Base-by-base conservation (phyloP, 352 stramenopile genomes). In the Phytopythium ostracodes region DNA sequence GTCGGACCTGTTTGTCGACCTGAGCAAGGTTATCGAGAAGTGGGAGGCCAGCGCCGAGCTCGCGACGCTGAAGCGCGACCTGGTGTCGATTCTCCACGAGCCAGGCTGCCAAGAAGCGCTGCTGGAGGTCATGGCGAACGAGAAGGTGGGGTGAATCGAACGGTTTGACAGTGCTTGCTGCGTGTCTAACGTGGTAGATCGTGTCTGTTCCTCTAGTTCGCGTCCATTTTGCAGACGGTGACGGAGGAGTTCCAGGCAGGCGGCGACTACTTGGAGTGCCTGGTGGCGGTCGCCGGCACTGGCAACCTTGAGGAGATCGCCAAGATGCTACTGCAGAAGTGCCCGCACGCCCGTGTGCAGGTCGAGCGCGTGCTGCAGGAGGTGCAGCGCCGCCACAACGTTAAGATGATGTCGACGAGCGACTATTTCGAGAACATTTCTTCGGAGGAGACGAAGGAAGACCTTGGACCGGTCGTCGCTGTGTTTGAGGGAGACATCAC, bases 401-500 rank as follows among this genome's bases (percentile, higher is more conserved):
- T 75, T 10, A 80, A 92, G 61, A 72, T 84, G 42, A 79, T 90
- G 70, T 89, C 79, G 11, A 63, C 72, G 0, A 92, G 84, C 27
- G 81, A 92, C 56, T 86, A 78, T 59, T 92, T 90, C 70, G 81
- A 91, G 58, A 69, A 69, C 2, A 90, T 92, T 40, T 81, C 67
- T 33, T 73, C 78, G 17, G 80, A 92, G 25, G 84, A 91, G 53
- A 87, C 79, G 29, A 87, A 88, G 60, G 72, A 88, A 47, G 82
- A 91, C 35, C 67, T 87, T 49, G 79, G 79, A 0, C 79, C 79
- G 0, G 72, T 89, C 43, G 72, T 88, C n/a, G 84, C 83, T 0
- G 79, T 88, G n/a, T 97, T 97, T 69, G 85, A 96, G 56, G 86
- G 76, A 18, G 89, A 97, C 52, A 77, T 96, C 31, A 95, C 85